Conservation (phyloP, 768 basidiomycete species). For the Trametes punicea region DNA sequence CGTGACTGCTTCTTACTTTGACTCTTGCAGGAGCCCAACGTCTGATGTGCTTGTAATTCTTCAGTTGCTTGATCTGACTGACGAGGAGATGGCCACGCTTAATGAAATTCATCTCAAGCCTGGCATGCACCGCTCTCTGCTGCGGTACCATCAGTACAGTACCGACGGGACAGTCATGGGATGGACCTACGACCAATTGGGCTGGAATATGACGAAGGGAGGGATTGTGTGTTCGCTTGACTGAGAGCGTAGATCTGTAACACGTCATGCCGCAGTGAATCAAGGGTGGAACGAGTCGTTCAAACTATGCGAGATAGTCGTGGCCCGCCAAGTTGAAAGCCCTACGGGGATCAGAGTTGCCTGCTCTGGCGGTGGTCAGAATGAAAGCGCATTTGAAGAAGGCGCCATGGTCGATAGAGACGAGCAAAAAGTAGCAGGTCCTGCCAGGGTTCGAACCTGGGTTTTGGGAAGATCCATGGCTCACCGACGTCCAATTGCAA, state of each 20-base stretch:
- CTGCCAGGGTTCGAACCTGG: constrained; percentile 25
- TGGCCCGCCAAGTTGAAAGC: no score
- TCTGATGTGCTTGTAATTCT: no score
- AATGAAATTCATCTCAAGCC: constrained; percentile 55
- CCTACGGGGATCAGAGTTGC: no score
- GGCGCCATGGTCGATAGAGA: no score
- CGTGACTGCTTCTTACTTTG: not conserved
- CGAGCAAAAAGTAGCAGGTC: not conserved
- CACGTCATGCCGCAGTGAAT: no score
- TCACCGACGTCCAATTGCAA: not conserved
- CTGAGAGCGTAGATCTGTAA: not conserved
- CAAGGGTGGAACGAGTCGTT: no score
- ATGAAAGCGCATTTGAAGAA: no score
- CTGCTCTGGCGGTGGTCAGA: no score
- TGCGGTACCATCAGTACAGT: constrained; percentile 22
- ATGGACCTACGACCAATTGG: constrained; percentile 44
- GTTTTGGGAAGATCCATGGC: constrained; percentile 16
- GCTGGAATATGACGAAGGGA: constrained; percentile 39
- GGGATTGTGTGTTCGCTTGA: constrained; percentile 25
- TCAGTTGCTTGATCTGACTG: constrained; percentile 59
- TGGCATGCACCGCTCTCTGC: constrained; percentile 38
- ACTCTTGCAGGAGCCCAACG: no score
- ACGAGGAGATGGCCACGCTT: constrained; percentile 57
- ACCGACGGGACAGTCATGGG: constrained; percentile 36
- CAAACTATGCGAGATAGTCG: no score